Conservation (phyloP, 140 eudicot genomes). For the Oenanthe javanica region DNA sequence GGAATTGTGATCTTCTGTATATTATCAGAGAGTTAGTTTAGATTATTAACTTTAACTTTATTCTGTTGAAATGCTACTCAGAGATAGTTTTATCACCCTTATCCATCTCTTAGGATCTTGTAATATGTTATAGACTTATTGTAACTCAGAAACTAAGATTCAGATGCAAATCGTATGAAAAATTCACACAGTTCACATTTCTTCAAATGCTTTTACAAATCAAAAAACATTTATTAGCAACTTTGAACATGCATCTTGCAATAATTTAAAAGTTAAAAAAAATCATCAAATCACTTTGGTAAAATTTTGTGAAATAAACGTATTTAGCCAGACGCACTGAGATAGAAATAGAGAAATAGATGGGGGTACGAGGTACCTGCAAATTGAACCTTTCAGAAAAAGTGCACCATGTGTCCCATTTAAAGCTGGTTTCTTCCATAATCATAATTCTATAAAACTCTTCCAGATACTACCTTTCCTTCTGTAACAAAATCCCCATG, state of each 20-base stretch:
- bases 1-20: neutral
- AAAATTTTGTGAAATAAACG: neutral
- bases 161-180: neutral
- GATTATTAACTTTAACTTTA: neutral
- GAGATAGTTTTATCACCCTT: neutral
- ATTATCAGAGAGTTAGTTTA: neutral
- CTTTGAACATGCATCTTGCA: neutral
- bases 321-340: neutral
- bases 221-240: neutral
- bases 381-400: neutral
- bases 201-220: neutral
- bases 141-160: neutral
- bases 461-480: neutral
- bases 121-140: too few relatives aligned
- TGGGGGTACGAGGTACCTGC: conserved; percentile 7
- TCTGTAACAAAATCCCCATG: neutral
- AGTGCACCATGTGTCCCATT: neutral
- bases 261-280: neutral
- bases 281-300: neutral
- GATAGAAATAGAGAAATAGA: neutral
- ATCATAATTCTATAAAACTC: neutral
- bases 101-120: neutral
- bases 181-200: neutral
- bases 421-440: conserved; percentile 9
- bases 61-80: neutral